Evolutionary conservation across 176 grass and related monocot genomes (phyloP).

Genomic region (Elaeis guineensis): DNA sequence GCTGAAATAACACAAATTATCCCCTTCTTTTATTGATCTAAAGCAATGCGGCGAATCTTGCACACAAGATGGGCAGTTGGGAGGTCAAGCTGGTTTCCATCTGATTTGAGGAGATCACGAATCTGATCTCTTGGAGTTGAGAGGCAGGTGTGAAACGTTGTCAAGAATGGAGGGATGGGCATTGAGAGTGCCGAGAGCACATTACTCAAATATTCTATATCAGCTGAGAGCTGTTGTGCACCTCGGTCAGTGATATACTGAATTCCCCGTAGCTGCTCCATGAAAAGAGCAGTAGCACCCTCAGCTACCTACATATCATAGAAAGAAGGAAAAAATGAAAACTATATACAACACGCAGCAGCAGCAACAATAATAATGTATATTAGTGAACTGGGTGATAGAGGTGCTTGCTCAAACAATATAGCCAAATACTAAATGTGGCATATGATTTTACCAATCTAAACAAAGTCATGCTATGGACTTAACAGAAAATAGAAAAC

Average conservation of each 20-base stretch:
- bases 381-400: too few relatives aligned
- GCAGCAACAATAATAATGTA: too few relatives aligned
- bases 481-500: too few relatives aligned
- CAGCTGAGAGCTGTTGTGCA: conserved; percentile 66
- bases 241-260: conserved; percentile 79
- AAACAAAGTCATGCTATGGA: too few relatives aligned
- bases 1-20: too few relatives aligned
- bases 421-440: too few relatives aligned
- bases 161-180: conserved; percentile 75
- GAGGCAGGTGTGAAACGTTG: conserved; percentile 63
- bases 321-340: conserved; percentile 16
- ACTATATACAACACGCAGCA: not conserved
- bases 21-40: conserved; percentile 32
- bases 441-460: too few relatives aligned
- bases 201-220: conserved; percentile 91
- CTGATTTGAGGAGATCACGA: conserved; percentile 44
- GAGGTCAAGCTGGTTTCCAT: conserved; percentile 59
- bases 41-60: conserved; percentile 78
- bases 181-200: conserved; percentile 85
- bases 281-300: conserved; percentile 80
- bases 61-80: conserved; percentile 74
- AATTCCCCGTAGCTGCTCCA: conserved; percentile 90
- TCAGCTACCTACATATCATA: conserved; percentile 47
- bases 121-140: conserved; percentile 75
- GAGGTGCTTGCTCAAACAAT: too few relatives aligned